phyloP scores from a whole-genome alignment of 140 eudicot species.

The Oenanthe javanica region DNA sequence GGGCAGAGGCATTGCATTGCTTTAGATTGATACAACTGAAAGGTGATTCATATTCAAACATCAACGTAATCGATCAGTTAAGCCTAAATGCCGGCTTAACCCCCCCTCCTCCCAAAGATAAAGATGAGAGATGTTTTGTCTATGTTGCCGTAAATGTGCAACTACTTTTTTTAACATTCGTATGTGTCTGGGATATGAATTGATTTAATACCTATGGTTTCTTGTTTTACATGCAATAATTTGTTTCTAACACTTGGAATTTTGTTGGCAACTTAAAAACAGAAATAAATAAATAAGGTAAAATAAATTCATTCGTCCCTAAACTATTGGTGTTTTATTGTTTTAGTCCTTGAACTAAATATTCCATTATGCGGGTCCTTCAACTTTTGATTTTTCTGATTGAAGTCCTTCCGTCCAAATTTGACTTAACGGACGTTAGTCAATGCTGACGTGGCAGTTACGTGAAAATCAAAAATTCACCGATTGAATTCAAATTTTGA shows the following conservation, averaged over 20 bases:
- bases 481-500: no score
- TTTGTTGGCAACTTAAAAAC: not conserved
- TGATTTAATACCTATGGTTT: not conserved
- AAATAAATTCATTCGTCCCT: no score
- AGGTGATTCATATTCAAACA: not conserved
- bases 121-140: not conserved
- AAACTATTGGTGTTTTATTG: no score
- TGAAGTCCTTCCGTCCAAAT: no score
- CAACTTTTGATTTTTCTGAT: no score
- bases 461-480: no score
- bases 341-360: no score
- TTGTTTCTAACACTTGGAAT: not conserved
- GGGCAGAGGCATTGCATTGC: not conserved
- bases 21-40: not conserved
- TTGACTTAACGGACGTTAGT: no score
- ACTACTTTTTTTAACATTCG: not conserved
- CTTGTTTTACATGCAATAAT: not conserved
- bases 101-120: not conserved
- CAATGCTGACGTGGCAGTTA: no score
- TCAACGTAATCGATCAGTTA: not conserved
- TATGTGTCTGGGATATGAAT: not conserved
- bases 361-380: no score
- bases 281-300: not conserved
- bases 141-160: not conserved
- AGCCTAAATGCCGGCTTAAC: constrained; percentile 1